Evolutionary conservation across 2,329 filamentous ascomycete species (phyloP).

Genomic region (Nemania sp.): DNA sequence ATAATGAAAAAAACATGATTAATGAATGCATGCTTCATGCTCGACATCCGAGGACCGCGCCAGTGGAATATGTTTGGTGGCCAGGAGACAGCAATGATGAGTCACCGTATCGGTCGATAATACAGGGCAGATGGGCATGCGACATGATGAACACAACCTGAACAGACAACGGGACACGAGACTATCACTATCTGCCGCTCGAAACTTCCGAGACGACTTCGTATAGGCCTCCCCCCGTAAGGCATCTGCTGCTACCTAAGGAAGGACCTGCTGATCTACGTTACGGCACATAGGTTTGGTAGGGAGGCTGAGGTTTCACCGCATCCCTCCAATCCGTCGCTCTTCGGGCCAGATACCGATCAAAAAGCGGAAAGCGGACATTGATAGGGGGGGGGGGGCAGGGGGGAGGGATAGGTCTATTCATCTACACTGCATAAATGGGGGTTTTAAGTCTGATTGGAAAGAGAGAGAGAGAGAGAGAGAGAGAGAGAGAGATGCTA

Average conservation of each 20-base stretch:
- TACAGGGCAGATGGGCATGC: neutral
- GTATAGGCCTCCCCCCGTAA: neutral
- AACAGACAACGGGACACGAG: neutral
- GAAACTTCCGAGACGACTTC: constrained; percentile 1
- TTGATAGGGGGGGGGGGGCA: too few species aligned
- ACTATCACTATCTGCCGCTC: neutral
- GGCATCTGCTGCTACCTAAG: too few species aligned
- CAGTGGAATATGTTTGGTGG: neutral
- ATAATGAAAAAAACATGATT: constrained; percentile 23
- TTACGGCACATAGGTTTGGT: too few species aligned
- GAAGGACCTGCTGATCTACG: constrained; percentile 7
- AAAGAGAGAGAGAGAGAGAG: too few species aligned
- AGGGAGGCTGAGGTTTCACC: constrained; percentile 20
- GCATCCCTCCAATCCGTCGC: neutral
- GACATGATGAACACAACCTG: neutral
- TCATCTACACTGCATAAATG: neutral
- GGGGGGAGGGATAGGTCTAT: neutral
- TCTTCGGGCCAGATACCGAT: too few species aligned
- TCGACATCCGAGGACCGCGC: neutral
- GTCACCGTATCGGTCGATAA: neutral
- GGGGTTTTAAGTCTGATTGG: neutral
- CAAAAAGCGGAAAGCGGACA: too few species aligned
- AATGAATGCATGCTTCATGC: neutral
- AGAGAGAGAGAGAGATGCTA: too few species aligned
- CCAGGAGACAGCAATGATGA: neutral